A percentile compares a stretch with the other conserved stretches of the same genome.
Conservation (phyloP, 495 filamentous ascomycete genomes). For the Saxophila tyrrhenica region DNA sequence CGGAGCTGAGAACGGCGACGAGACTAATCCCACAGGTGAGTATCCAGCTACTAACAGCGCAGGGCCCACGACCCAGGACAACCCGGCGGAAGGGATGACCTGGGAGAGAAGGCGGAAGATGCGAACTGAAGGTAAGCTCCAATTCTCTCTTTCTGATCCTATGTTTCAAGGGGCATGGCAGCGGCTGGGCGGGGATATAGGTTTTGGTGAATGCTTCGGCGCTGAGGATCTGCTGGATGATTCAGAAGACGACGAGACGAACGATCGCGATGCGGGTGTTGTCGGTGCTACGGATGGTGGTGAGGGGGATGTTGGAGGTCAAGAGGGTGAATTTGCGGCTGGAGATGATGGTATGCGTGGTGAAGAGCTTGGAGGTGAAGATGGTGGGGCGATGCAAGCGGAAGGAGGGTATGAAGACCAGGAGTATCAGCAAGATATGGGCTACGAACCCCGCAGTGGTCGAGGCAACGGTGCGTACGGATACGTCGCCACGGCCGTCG, state of each 20-base stretch:
- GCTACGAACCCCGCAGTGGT: slow-evolving; percentile 21
- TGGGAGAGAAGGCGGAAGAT: slow-evolving; percentile 2
- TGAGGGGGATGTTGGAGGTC: background rate
- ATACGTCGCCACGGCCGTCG: slow-evolving; percentile 4
- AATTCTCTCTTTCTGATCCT: background rate
- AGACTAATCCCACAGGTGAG: background rate
- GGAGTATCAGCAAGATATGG: slow-evolving; percentile 2
- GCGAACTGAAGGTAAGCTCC: background rate
- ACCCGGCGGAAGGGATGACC: slow-evolving; percentile 7
- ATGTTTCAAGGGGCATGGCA: background rate
- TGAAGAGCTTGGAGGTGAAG: background rate
- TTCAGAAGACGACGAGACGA: too few species aligned
- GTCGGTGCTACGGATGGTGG: background rate
- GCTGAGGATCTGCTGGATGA: too few species aligned
- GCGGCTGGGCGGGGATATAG: too few species aligned
- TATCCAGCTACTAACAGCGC: background rate
- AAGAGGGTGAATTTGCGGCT: too few species aligned
- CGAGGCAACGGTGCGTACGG: slow-evolving; percentile 21
- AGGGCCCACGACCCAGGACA: background rate
- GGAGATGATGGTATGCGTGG: too few species aligned
- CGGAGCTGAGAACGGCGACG: background rate
- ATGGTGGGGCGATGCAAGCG: background rate
- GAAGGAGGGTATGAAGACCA: slow-evolving; percentile 13
- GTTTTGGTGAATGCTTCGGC: too few species aligned
- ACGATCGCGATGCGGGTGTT: slow-evolving; percentile 21